Conservation (phyloP, 345 rosid species). For the Leavenworthia alabamica region DNA sequence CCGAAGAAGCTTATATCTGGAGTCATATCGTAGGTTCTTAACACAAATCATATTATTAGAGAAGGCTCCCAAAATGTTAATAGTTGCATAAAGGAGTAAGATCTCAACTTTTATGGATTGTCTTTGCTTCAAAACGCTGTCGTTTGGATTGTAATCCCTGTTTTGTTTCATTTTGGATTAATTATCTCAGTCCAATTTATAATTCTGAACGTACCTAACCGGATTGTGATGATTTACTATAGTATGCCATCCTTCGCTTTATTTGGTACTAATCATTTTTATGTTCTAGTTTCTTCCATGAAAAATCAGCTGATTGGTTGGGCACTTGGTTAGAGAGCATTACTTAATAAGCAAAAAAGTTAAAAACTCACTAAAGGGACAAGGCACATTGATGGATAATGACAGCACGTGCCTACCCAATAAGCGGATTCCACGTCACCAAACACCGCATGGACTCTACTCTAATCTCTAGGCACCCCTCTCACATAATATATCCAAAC, state of each 20-base stretch:
- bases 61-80: too few species aligned
- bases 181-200: background rate
- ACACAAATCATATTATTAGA: background rate
- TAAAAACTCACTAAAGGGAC: background rate
- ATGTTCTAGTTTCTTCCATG: background rate
- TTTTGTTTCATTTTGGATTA: background rate
- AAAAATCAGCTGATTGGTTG: background rate
- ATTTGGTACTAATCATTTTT: background rate
- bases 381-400: background rate
- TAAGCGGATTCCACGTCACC: constrained; percentile 1
- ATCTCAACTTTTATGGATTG: background rate
- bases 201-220: background rate
- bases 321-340: background rate
- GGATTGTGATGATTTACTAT: background rate
- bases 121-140: background rate
- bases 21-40: background rate
- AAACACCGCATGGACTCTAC: constrained; percentile 3
- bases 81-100: background rate
- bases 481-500: background rate
- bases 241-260: background rate
- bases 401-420: constrained; percentile 5
- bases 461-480: background rate
- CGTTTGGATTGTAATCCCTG: background rate
- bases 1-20: background rate
- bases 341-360: background rate